phyloP scores from a whole-genome alignment of 768 basidiomycete genomes.

The Ramaria rubella region DNA sequence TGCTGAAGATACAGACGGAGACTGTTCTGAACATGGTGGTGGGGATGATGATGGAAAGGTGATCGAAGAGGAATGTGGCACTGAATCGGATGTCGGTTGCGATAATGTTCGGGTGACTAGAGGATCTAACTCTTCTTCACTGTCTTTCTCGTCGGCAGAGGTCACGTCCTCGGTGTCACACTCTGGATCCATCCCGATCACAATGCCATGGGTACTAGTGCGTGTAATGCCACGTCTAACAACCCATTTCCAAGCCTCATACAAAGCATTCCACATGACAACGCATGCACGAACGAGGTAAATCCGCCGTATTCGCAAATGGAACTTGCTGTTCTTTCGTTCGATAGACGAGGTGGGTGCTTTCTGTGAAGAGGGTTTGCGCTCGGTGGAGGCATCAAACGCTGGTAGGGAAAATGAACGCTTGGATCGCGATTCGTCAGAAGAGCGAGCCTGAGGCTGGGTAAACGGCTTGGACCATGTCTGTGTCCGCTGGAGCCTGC shows the following conservation, averaged over 20 bases:
- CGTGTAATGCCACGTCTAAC: not conserved
- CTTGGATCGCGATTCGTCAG: constrained; percentile 29
- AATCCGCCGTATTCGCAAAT: constrained; percentile 41
- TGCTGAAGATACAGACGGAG: constrained; percentile 1
- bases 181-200: constrained; percentile 10
- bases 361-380: not conserved
- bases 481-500: constrained; percentile 40
- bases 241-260: constrained; percentile 39
- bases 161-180: constrained; percentile 17
- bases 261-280: constrained; percentile 62
- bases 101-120: constrained; percentile 7
- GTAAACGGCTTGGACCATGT: constrained; percentile 43
- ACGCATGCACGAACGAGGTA: constrained; percentile 68
- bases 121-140: constrained; percentile 20
- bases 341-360: constrained; percentile 24
- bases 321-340: constrained; percentile 35
- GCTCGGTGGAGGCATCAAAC: constrained; percentile 22
- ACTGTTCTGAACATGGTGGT: constrained; percentile 1
- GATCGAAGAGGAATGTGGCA: not conserved
- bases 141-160: constrained; percentile 28
- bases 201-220: not conserved
- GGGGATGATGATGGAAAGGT: not conserved
- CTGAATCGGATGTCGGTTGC: not conserved
- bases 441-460: constrained; percentile 11
- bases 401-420: constrained; percentile 63